phyloP scores from a whole-genome alignment of 192 early-diverging fungal species.

The Allomyces javanicus region DNA sequence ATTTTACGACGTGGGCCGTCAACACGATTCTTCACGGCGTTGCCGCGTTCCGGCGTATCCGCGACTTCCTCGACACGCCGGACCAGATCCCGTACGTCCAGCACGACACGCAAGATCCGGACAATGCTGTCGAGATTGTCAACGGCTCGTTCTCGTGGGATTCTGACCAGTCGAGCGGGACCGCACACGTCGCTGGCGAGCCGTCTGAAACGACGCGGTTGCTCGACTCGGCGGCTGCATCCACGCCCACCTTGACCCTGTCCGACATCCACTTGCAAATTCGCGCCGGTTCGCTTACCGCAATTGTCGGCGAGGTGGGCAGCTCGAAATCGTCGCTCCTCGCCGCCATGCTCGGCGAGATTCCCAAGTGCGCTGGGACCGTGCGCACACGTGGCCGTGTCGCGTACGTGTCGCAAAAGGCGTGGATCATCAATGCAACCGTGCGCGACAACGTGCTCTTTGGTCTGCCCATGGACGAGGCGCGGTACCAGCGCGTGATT shows the following conservation, averaged over 20 bases:
- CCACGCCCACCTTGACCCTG: constrained; percentile 6
- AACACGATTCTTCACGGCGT: too few relatives aligned
- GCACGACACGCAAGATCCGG: too few relatives aligned
- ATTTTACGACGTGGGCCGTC: too few relatives aligned
- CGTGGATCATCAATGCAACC: constrained; percentile 44
- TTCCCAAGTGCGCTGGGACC: constrained; percentile 33
- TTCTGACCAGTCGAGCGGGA: too few relatives aligned
- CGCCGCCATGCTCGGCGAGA: constrained; percentile 63
- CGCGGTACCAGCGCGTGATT: constrained; percentile 32
- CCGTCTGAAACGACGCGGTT: too few relatives aligned
- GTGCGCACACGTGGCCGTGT: constrained; percentile 42
- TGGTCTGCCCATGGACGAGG: constrained; percentile 24
- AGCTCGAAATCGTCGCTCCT: constrained; percentile 73
- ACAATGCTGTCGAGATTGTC: too few relatives aligned
- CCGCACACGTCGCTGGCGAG: too few relatives aligned
- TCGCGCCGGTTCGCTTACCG: constrained; percentile 18
- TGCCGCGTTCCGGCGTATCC: too few relatives aligned
- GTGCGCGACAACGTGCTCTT: constrained; percentile 57
- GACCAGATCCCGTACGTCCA: too few relatives aligned
- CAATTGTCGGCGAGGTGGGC: constrained; percentile 40
- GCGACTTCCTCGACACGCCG: too few relatives aligned
- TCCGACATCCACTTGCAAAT: constrained; percentile 17
- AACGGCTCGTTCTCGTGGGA: too few relatives aligned
- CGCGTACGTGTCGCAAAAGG: constrained; percentile 16
- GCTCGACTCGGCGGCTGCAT: too few relatives aligned